Base-by-base conservation (phyloP, 2,329 filamentous ascomycete genomes). In the Hymenoscyphus linearis region DNA sequence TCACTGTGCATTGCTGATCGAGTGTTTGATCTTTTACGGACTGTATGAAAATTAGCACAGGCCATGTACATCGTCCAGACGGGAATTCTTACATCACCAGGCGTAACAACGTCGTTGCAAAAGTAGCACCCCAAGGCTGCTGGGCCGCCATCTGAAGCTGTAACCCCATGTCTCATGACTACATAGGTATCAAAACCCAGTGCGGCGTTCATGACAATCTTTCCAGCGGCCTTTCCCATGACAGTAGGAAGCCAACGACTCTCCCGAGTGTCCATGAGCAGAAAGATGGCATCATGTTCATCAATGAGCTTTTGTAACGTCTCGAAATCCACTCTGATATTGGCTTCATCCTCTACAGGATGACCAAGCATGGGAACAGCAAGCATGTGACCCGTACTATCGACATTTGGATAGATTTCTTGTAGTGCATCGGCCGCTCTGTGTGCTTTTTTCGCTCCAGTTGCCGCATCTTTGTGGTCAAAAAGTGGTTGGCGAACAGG, bases 1-100 rank as follows among this genome's bases (percentile, higher is more conserved):
- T 99, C 22, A 99, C 95, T 0, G 95, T 99, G 75, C 95, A 99
- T 76, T 98, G 95, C 74, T 99, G 95, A 73, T 99, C 95, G 12
- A 99, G 85, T 0, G 95, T 98, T 68, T 93, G 90, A 70, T 96
- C 92, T 75, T 93, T 96, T 72, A 96, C 84, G 2, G 92, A 96
- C 90, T 96, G 70, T 55, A 62, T 31, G n/a, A 31, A 60, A 52
- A 58, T 61, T 65, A 70, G 67, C 40, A 52, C 12, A 16, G 36
- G 31, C 52, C 27, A 50, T 37, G 53, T 13, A 16, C 27, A 52
- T 4, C 14, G n/a, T n/a, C 27, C 7, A 25, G 4, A 16, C 25
- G 22, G n/a, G 40, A 26, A 9, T 50, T 82, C 88, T 85, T 78
- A 96, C 93, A 77, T 98, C 91, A 64, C 88, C 88, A 25, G 95